A percentile compares a stretch with the other conserved stretches of the same genome.
These are phyloP conservation scores for Thielaviopsis populi DNA, from an alignment of 2,329 filamentous ascomycete species.

Conservation along the genomic window DNA sequence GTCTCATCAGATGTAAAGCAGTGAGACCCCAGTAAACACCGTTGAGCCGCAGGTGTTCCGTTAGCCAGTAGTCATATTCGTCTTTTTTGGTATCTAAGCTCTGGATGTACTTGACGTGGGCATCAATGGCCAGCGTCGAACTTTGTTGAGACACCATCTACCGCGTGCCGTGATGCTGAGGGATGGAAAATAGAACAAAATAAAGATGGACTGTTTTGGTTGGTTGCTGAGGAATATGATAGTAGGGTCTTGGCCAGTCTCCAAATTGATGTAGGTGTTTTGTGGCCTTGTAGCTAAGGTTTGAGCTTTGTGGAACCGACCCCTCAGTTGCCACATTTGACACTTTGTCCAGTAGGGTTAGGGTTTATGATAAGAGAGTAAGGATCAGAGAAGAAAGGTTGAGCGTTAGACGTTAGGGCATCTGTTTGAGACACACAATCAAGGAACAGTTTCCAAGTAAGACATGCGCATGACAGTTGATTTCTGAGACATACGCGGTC, in stretches of 20 bases:
- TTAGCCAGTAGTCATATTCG: conserved; percentile 95
- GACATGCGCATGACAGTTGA: not conserved
- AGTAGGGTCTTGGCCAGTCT: too few relatives aligned
- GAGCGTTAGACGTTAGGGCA: not conserved
- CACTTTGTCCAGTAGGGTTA: not conserved
- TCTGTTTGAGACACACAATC: not conserved
- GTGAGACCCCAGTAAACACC: conserved; percentile 95
- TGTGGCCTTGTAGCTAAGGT: not conserved
- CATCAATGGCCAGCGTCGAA: conserved; percentile 34
- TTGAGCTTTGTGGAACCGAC: not conserved
- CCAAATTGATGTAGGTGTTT: too few relatives aligned
- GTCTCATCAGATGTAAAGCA: conserved; percentile 69
- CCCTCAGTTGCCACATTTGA: not conserved
- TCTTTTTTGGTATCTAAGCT: conserved; percentile 82
- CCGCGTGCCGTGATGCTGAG: not conserved
- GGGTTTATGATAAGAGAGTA: too few relatives aligned
- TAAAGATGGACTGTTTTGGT: not conserved
- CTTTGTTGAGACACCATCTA: conserved; percentile 23
- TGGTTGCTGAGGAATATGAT: not conserved
- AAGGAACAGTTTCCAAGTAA: not conserved
- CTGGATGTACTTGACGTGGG: conserved; percentile 84
- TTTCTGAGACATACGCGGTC: not conserved
- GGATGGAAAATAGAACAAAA: not conserved
- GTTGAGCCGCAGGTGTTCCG: conserved; percentile 87
- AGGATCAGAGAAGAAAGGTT: too few relatives aligned